Evolutionary conservation across 2,329 filamentous ascomycete species (phyloP), one percentile per base, ranked within the genome.

Genomic region (Apiospora saccharicola): DNA sequence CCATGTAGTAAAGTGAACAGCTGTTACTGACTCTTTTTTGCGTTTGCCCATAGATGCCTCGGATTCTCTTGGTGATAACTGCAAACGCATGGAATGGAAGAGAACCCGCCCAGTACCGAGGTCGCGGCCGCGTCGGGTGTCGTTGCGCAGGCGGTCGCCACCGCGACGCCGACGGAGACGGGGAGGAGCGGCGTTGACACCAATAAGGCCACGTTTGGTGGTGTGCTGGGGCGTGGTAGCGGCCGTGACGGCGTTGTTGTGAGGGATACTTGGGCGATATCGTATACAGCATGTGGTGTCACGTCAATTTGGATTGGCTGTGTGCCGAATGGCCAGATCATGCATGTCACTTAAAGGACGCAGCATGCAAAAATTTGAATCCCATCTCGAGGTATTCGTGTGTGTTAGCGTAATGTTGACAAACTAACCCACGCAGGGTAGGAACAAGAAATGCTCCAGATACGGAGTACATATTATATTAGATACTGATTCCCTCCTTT

Each of bases 11-110:
- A 51, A 51, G n/a, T 4, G n/a, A 51, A 14, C 10, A 26, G n/a
- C 5, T 10, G 3, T 3, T 4, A 5, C 49, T 51, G 10, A 51
- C 49, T 2, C 3, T 37, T 37, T 6, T 13, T 2, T 13, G 19
- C 13, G 19, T 3, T 1, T 30, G 1, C 16, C 10, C n/a, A 12
- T 44, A 68, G 67, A 34, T 44, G 67, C 67, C 22, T 16, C 41
- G 6, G 26, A 30, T 13, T 24, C 67, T 5, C 24, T 68, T 10
- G 67, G 24, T 13, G 13, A 68, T 4, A 19, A 47, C 4, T 68
- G 67, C 67, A n/a, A 30, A 13, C 67, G 67, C 34, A 68, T 68
- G 67, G 26, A 44, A 68, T 68, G 67, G 26, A 44, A 10, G n/a
- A 68, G 41, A 68, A 47, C 24, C 67, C 67, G n/a, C 19, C 41